Evolutionary conservation across 768 basidiomycete species (phyloP), one percentile per base, ranked within the genome.

Genomic region (Rhizopogon sp.): DNA sequence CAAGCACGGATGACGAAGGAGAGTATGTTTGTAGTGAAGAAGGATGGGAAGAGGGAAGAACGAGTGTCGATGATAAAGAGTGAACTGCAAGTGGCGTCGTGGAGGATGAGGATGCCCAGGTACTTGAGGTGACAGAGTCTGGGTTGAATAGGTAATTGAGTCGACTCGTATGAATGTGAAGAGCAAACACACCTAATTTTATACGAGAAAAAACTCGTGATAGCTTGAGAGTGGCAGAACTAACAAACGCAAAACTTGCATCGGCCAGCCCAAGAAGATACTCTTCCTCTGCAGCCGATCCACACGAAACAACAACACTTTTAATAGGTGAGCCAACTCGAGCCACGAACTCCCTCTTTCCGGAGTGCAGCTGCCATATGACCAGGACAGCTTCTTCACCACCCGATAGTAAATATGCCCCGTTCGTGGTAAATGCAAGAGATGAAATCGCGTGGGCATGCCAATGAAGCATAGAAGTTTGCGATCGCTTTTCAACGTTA

Each of bases 381-480:
- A 98, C 95, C n/a, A 99, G 71, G 9, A 98, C 96, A 33, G 89
- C 82, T 68, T 98, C 97, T 69, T 97, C 93, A 43, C 97, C 97
- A 58, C 93, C 96, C 57, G 90, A 95, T 46, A 98, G 72, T 16
- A 99, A 72, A 68, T 97, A 96, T 7, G 93, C 88, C 11, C 97
- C 97, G 60, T 96, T 94, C 11, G 85, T 71, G 0, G 93, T 90
- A 69, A 98, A 99, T 0, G 85, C 76, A 28, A 99, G 68, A 1
- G 92, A 87, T 3, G 89, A 85, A 16, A 98, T 90, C 3, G 93
- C 82, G 67, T 98, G 96, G 2, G 96, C 90, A 66, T 99, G 97
- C 97, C 97, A 99, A 71, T 98, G 96, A 50, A 98, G 71, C 5
- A 84, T 80, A 3, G 90, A 86, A 1, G 93, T 95, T 63, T 91